Percentiles rank a stretch among this genome's conserved stretches.
phyloP scores from a whole-genome alignment of 306 rosid genomes.

The Trifolium pratense region DNA sequence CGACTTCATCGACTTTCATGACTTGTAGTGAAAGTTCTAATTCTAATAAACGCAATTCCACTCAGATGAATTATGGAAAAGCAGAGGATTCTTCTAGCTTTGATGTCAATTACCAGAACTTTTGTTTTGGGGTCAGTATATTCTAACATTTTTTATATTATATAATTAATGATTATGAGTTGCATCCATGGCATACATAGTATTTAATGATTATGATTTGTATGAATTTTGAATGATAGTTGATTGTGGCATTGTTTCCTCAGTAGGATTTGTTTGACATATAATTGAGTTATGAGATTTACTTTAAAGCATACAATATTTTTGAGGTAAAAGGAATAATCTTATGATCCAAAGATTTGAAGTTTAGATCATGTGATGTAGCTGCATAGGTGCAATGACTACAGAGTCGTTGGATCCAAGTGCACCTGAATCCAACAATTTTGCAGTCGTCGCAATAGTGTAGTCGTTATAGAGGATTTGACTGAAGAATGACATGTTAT shows the following conservation, averaged over 20 bases:
- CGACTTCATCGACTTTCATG: slow-evolving; percentile 52
- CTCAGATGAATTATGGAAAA: slow-evolving; percentile 56
- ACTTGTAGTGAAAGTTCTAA: slow-evolving; percentile 49
- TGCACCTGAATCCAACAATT: not conserved
- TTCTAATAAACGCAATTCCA: slow-evolving; percentile 71
- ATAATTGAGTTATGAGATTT: not conserved
- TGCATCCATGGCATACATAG: slow-evolving; percentile 30
- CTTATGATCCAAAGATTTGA: not conserved
- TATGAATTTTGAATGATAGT: not conserved
- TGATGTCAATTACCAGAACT: slow-evolving; percentile 48
- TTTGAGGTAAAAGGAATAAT: not conserved
- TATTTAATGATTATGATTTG: slow-evolving; percentile 19
- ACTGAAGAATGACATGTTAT: not conserved
- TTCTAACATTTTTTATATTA: slow-evolving; percentile 10
- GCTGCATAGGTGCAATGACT: not conserved
- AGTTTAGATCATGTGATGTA: not conserved
- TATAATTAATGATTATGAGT: too few species aligned
- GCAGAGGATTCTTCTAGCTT: slow-evolving; percentile 49
- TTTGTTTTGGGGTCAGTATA: slow-evolving; percentile 84
- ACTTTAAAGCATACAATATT: not conserved
- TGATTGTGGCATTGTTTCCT: not conserved
- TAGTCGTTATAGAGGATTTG: not conserved
- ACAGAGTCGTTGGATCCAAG: not conserved
- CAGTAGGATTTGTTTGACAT: not conserved
- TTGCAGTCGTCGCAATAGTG: not conserved